These are phyloP conservation scores for Capsicum rhomboideum DNA, from an alignment of 257 asterid species.

Conservation along the genomic window DNA sequence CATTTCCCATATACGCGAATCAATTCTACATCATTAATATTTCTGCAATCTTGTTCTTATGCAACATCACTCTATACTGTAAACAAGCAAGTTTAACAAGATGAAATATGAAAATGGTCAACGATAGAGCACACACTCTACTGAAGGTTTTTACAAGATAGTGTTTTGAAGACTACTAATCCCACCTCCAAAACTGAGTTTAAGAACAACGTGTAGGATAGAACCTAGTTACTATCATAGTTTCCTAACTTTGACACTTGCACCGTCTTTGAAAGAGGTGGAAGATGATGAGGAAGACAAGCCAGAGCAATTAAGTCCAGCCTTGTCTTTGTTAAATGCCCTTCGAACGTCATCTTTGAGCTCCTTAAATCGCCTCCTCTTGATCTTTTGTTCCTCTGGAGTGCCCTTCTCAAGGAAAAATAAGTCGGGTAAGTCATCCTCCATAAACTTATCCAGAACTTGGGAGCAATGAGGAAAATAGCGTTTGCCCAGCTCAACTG, in stretches of 20 bases:
- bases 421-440: slow-evolving; percentile 46
- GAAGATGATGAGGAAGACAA: slow-evolving; percentile 35
- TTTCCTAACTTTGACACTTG: slow-evolving; percentile 23
- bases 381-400: slow-evolving; percentile 48
- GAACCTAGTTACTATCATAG: slow-evolving; percentile 3
- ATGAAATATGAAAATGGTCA: background rate
- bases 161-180: too few species aligned
- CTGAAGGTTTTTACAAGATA: background rate
- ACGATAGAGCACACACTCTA: background rate
- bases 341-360: slow-evolving; percentile 54
- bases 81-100: background rate
- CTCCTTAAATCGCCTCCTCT: slow-evolving; percentile 42
- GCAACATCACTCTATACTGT: background rate
- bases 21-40: background rate
- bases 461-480: slow-evolving; percentile 69
- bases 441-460: slow-evolving; percentile 64
- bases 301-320: slow-evolving; percentile 40
- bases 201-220: background rate
- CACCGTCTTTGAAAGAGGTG: slow-evolving; percentile 14
- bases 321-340: slow-evolving; percentile 71
- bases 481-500: slow-evolving; percentile 64
- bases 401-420: slow-evolving; percentile 58
- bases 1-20: background rate
- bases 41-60: background rate
- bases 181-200: background rate